Evolutionary conservation across 2,329 filamentous ascomycete species (phyloP).

Genomic region (Epichloe bromicola): DNA sequence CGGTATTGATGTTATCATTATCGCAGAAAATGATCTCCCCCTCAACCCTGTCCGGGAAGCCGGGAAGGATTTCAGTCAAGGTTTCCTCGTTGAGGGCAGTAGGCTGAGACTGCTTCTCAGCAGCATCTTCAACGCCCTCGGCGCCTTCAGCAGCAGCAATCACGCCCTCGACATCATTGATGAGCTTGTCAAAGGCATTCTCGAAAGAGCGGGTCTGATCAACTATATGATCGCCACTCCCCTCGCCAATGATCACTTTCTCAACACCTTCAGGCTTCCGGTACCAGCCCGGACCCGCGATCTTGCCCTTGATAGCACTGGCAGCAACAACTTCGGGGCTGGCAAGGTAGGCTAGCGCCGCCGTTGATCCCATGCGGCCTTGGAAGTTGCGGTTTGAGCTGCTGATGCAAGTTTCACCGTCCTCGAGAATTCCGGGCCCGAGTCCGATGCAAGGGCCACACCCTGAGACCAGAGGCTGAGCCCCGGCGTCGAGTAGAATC

Average conservation of each 20-base stretch:
- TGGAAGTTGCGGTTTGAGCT: conserved; percentile 85
- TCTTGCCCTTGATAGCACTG: conserved; percentile 61
- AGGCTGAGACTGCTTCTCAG: background rate
- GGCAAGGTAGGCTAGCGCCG: conserved; percentile 55
- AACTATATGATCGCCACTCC: conserved; percentile 45
- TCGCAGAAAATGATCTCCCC: background rate
- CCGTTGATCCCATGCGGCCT: conserved; percentile 27
- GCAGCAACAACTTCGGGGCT: conserved; percentile 89
- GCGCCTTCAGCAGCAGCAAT: conserved; percentile 40
- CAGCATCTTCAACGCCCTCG: conserved; percentile 12
- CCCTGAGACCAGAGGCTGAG: conserved; percentile 44
- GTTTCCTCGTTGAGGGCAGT: background rate
- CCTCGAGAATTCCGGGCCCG: conserved; percentile 62
- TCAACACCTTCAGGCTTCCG: conserved; percentile 53
- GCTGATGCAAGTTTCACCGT: conserved; percentile 75
- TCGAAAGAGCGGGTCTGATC: conserved; percentile 40
- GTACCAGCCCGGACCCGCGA: conserved; percentile 69
- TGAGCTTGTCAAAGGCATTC: conserved; percentile 58
- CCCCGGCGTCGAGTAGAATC: conserved; percentile 47
- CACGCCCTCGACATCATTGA: conserved; percentile 53
- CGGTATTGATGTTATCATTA: background rate
- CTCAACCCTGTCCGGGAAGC: background rate
- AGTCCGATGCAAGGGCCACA: conserved; percentile 84
- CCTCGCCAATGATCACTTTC: conserved; percentile 56
- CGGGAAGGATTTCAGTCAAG: conserved; percentile 8